phyloP scores from a whole-genome alignment of 192 early-diverging fungal genomes.

The Coemansia sp. region DNA sequence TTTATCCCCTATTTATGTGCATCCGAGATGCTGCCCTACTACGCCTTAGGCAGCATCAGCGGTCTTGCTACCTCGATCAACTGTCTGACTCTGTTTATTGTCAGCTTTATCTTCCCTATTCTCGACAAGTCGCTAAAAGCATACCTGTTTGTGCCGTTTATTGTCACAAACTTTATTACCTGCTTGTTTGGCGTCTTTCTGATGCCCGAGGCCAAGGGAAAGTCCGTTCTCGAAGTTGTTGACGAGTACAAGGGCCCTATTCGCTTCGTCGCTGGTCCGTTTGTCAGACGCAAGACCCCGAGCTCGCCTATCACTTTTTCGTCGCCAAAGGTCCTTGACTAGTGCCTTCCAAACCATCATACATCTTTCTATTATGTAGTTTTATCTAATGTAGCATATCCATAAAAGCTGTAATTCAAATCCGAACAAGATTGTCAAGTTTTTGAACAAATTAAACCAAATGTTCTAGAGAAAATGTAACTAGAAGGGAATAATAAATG shows the following conservation, averaged over 20 bases:
- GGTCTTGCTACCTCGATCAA: slow-evolving; percentile 65
- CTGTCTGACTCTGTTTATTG: slow-evolving; percentile 65
- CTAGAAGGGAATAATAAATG: not conserved
- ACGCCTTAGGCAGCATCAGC: slow-evolving; percentile 63
- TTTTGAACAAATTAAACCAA: not conserved
- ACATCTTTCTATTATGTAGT: not conserved
- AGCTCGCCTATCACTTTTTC: not conserved
- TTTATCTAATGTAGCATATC: not conserved
- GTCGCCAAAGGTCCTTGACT: not conserved
- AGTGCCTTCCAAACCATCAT: not conserved
- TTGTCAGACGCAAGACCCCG: not conserved
- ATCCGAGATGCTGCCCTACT: slow-evolving; percentile 73
- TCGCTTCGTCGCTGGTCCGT: slow-evolving; percentile 23
- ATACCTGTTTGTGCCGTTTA: slow-evolving; percentile 69
- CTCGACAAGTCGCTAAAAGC: slow-evolving; percentile 55
- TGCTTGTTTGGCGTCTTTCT: slow-evolving; percentile 49
- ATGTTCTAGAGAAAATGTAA: not conserved
- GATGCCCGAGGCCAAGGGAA: slow-evolving; percentile 72
- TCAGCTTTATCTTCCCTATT: slow-evolving; percentile 63
- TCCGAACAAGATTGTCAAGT: no score
- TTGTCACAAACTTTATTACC: slow-evolving; percentile 47
- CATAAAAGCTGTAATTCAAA: not conserved
- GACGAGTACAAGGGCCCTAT: slow-evolving; percentile 45
- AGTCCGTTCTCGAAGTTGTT: slow-evolving; percentile 43
- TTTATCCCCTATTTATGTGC: slow-evolving; percentile 80